Conservation (phyloP, 805 yeast species). For the Wickerhamiella azymoides region DNA sequence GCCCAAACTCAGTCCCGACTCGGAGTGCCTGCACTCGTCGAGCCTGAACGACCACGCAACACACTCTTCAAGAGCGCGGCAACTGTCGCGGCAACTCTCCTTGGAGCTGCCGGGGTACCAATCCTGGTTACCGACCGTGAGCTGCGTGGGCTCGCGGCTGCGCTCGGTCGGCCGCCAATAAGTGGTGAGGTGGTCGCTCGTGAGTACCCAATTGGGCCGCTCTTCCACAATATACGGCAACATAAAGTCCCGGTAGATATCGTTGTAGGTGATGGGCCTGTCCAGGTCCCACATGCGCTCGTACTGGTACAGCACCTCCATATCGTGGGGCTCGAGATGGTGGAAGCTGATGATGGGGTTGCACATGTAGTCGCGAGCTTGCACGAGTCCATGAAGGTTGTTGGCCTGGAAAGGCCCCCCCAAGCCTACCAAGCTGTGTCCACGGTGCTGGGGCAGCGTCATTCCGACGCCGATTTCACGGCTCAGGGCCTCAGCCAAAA, state of each 20-base stretch:
- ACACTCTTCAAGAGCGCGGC: slow-evolving; percentile 15
- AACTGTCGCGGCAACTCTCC: slow-evolving; percentile 10
- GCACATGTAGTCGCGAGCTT: slow-evolving; percentile 20
- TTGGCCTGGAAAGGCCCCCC: slow-evolving; percentile 24
- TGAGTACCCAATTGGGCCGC: slow-evolving; percentile 19
- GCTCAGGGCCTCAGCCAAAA: slow-evolving; percentile 20
- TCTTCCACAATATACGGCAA: slow-evolving; percentile 20
- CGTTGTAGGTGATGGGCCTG: slow-evolving; percentile 17
- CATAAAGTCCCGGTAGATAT: slow-evolving; percentile 24
- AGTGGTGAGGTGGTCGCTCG: background rate
- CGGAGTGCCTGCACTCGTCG: slow-evolving; percentile 11
- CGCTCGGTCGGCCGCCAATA: background rate
- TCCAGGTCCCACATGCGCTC: slow-evolving; percentile 17
- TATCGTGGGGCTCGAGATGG: slow-evolving; percentile 21
- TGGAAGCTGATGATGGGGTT: slow-evolving; percentile 24
- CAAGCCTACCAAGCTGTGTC: slow-evolving; percentile 6
- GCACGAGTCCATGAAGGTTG: slow-evolving; percentile 14
- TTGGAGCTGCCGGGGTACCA: background rate
- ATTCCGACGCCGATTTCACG: slow-evolving; percentile 13
- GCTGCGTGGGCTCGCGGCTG: background rate
- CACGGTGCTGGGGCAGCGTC: background rate
- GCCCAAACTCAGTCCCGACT: slow-evolving; percentile 12
- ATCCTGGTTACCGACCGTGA: background rate
- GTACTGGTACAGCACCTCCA: slow-evolving; percentile 22
- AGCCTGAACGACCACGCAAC: slow-evolving; percentile 12